Conservation (phyloP, 164 flowering plant genomes). For the Pachysandra terminalis region DNA sequence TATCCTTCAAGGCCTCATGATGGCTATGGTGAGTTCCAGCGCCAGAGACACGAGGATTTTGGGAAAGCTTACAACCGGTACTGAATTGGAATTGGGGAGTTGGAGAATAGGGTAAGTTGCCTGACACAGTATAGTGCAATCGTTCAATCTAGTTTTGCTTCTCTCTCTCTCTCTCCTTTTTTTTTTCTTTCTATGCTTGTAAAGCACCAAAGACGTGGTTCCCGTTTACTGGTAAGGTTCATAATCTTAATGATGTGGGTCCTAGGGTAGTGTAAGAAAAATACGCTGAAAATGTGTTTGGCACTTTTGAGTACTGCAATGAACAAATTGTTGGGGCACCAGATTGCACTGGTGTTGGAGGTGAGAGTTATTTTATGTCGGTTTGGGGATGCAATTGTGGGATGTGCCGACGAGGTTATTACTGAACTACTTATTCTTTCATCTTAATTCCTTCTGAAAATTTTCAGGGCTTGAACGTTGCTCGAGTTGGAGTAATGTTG, state of each 20-base stretch:
- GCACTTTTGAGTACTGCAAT: not conserved
- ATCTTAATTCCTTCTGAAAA: constrained; percentile 29
- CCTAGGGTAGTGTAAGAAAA: not conserved
- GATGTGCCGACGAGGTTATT: too few relatives aligned
- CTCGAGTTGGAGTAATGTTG: too few relatives aligned
- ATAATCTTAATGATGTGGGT: not conserved
- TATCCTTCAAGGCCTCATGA: constrained; percentile 62
- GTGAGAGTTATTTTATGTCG: too few relatives aligned
- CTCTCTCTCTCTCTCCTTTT: too few relatives aligned
- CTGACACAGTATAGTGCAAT: constrained; percentile 14
- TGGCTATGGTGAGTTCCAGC: constrained; percentile 60
- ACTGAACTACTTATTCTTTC: constrained; percentile 17
- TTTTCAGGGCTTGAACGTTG: constrained; percentile 41
- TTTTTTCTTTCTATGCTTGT: not conserved
- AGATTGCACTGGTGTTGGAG: not conserved
- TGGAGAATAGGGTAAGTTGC: constrained; percentile 46
- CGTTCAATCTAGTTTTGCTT: not conserved
- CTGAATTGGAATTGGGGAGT: constrained; percentile 23
- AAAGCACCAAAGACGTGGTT: not conserved
- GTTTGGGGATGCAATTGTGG: too few relatives aligned
- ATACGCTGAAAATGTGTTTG: not conserved
- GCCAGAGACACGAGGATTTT: constrained; percentile 67
- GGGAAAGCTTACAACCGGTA: constrained; percentile 72
- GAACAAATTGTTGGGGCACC: constrained; percentile 9
- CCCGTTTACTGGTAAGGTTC: not conserved